A percentile compares a stretch with the other conserved stretches of the same genome.
Evolutionary conservation across 805 yeast genomes (phyloP).

Genomic region (Suhomyces pyralidae): DNA sequence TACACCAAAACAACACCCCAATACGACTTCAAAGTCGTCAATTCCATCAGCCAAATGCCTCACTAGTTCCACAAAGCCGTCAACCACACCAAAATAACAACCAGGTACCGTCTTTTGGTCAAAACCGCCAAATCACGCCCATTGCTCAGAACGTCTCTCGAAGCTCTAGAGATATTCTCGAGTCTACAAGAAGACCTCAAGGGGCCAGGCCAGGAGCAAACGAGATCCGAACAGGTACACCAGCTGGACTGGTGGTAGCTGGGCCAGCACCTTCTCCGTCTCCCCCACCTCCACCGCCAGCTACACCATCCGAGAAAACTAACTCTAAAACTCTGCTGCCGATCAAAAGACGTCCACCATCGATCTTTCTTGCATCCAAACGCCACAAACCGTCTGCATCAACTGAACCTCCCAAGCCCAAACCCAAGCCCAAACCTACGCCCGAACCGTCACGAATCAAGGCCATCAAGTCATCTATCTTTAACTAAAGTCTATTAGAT

Average conservation of each 20-base stretch:
- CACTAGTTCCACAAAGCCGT: neutral
- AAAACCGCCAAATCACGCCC: neutral
- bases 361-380: constrained; percentile 9
- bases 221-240: neutral
- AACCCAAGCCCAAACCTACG: neutral
- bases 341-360: constrained; percentile 5
- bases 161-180: neutral
- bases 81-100: neutral
- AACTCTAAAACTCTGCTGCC: neutral
- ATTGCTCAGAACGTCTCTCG: neutral
- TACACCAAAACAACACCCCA: neutral
- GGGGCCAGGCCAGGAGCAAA: neutral
- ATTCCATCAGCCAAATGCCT: neutral
- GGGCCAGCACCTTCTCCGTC: neutral
- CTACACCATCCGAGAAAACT: neutral
- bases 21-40: neutral
- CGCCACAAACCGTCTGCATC: constrained; percentile 3
- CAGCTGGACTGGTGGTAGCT: neutral
- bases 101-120: neutral
- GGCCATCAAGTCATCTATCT: constrained; percentile 30
- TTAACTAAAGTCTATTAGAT: constrained; percentile 13
- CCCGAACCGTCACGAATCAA: constrained; percentile 15
- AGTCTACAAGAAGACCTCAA: neutral
- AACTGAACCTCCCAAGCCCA: constrained; percentile 6
- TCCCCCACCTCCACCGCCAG: neutral